A percentile compares a stretch with the other conserved stretches of the same genome.
These are phyloP conservation scores for Aureobasidium sp. DNA, from an alignment of 2,329 filamentous ascomycete species.

Conservation along the genomic window DNA sequence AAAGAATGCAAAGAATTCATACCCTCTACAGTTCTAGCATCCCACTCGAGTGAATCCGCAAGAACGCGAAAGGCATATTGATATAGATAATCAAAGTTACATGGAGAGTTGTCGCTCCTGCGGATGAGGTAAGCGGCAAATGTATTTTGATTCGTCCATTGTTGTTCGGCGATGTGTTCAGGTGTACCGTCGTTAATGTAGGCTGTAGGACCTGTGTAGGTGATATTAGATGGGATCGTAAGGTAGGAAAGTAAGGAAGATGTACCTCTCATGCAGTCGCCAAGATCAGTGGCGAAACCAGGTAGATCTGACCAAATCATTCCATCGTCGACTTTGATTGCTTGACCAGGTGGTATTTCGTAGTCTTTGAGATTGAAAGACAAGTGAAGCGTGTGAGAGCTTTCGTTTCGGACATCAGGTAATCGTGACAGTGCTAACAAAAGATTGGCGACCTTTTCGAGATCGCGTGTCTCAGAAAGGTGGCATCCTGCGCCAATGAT, in stretches of 20 bases:
- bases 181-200: neutral
- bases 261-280: conserved; percentile 10
- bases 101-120: neutral
- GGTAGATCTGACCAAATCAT: neutral
- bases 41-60: neutral
- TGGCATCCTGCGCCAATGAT: neutral
- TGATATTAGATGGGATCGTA: neutral
- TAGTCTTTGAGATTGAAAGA: neutral
- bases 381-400: neutral
- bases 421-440: neutral
- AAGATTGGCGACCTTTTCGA: neutral
- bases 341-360: neutral
- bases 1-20: neutral
- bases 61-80: neutral
- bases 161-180: conserved; percentile 5
- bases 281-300: neutral
- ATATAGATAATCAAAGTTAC: neutral
- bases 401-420: neutral
- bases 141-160: conserved; percentile 1
- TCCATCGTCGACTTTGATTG: neutral
- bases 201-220: neutral
- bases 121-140: conserved; percentile 7
- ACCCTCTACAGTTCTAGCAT: neutral
- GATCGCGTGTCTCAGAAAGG: neutral
- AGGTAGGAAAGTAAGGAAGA: too few species aligned